Evolutionary conservation across 2,329 filamentous ascomycete genomes (phyloP).

Genomic region (Phaeophleospora eucalypticola): DNA sequence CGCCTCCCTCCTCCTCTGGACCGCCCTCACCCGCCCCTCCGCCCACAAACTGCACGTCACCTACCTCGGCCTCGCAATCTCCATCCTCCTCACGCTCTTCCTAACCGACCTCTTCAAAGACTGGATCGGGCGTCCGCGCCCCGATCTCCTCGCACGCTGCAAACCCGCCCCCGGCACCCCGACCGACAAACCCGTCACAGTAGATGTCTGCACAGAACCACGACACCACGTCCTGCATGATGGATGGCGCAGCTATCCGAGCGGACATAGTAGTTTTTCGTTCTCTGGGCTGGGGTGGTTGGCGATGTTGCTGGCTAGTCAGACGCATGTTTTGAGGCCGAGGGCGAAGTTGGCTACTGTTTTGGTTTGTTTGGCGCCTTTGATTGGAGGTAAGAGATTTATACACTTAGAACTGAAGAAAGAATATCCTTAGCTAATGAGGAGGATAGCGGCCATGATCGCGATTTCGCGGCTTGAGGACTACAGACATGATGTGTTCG

Average conservation of each 20-base stretch:
- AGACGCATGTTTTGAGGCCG: conserved; percentile 57
- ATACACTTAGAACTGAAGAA: neutral
- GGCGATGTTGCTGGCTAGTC: conserved; percentile 53
- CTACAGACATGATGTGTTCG: conserved; percentile 61
- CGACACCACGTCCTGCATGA: conserved; percentile 69
- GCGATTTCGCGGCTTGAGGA: conserved; percentile 60
- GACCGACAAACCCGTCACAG: conserved; percentile 53
- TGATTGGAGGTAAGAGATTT: conserved; percentile 39
- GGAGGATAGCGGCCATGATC: conserved; percentile 53
- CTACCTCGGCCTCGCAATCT: conserved; percentile 73
- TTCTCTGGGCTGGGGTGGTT: conserved; percentile 76
- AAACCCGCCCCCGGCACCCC: conserved; percentile 61
- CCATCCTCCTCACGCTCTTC: conserved; percentile 69
- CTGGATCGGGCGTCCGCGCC: conserved; percentile 74
- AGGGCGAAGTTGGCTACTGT: conserved; percentile 54
- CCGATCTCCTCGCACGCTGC: conserved; percentile 85
- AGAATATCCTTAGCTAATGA: too few relatives aligned
- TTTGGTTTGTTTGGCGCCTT: conserved; percentile 52
- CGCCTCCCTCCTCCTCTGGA: conserved; percentile 61
- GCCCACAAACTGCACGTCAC: conserved; percentile 81
- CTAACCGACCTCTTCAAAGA: conserved; percentile 92
- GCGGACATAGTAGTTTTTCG: conserved; percentile 73
- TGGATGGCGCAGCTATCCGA: conserved; percentile 79
- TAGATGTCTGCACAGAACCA: conserved; percentile 69
- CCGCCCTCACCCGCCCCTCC: conserved; percentile 57